phyloP scores from a whole-genome alignment of 1,284 basidiomycete species.

The Fomitiporia mediterranea region DNA sequence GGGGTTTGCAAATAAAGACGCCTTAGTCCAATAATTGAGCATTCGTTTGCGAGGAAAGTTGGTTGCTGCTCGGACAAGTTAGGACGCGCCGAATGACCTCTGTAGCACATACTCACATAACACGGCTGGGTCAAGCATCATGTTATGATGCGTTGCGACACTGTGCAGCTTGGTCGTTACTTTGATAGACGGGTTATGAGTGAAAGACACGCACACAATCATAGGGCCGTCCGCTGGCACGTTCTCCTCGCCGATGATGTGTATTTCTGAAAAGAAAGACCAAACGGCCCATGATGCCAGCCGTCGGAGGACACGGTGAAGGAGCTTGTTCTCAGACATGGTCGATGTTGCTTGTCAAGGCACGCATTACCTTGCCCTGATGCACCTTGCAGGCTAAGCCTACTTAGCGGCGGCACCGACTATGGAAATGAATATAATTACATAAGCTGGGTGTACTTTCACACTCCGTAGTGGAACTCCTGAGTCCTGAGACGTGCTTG shows the following conservation, averaged over 20 bases:
- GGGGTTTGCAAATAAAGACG: conserved; percentile 76
- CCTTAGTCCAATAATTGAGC: conserved; percentile 94
- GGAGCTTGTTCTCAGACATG: conserved; percentile 37
- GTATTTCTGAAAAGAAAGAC: conserved; percentile 85
- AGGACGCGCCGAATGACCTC: conserved; percentile 20
- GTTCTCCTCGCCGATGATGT: conserved; percentile 79
- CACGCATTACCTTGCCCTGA: no score
- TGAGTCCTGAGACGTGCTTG: no score
- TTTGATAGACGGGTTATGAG: not conserved
- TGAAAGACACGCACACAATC: conserved; percentile 86
- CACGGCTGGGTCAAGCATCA: conserved; percentile 84
- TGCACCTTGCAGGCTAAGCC: no score
- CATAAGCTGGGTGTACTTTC: no score
- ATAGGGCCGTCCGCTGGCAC: conserved; percentile 81
- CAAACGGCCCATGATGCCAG: conserved; percentile 71
- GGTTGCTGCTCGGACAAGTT: conserved; percentile 46
- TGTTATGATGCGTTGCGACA: conserved; percentile 85
- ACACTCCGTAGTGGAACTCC: no score
- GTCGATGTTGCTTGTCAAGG: conserved; percentile 5
- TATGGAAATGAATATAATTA: not conserved
- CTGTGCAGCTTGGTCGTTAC: conserved; percentile 36
- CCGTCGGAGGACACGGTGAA: conserved; percentile 61
- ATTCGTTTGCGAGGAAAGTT: conserved; percentile 75
- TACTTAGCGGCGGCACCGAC: no score
- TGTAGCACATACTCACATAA: conserved; percentile 69